These are phyloP conservation scores for Aspergillus uvarum DNA, from an alignment of 2,329 filamentous ascomycete genomes.

Conservation along the genomic window DNA sequence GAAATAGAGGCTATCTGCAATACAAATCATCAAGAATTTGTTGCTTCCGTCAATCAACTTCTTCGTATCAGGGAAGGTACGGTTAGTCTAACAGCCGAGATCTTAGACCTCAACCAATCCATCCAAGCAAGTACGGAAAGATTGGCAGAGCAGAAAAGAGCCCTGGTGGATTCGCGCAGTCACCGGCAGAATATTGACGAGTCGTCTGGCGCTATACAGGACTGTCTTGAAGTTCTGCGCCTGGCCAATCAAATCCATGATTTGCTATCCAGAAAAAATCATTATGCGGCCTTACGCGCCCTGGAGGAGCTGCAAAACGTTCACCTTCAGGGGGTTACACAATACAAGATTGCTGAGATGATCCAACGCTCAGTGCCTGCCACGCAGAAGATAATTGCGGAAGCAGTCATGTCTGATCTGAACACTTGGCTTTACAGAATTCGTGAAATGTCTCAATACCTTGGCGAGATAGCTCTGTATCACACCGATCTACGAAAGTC, in stretches of 20 bases:
- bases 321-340: constrained; percentile 87
- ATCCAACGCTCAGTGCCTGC: constrained; percentile 94
- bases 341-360: constrained; percentile 91
- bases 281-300: constrained; percentile 90
- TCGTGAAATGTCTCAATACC: constrained; percentile 90
- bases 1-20: constrained; percentile 95
- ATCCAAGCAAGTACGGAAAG: constrained; percentile 95
- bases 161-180: constrained; percentile 84
- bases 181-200: constrained; percentile 96
- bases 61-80: constrained; percentile 89
- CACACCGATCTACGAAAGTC: constrained; percentile 85
- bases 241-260: constrained; percentile 95
- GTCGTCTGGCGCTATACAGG: constrained; percentile 80
- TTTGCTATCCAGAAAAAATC: constrained; percentile 85
- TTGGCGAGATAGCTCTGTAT: constrained; percentile 95
- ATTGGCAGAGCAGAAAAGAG: constrained; percentile 90
- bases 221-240: constrained; percentile 87
- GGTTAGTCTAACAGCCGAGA: constrained; percentile 82
- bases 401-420: constrained; percentile 93
- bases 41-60: constrained; percentile 90
- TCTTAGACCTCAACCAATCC: constrained; percentile 86
- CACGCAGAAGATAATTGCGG: constrained; percentile 88
- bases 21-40: constrained; percentile 95
- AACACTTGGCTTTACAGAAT: constrained; percentile 97
- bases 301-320: constrained; percentile 96